These are phyloP conservation scores for Aspergillus bertholletiae DNA, from an alignment of 495 filamentous ascomycete species.

Conservation along the genomic window DNA sequence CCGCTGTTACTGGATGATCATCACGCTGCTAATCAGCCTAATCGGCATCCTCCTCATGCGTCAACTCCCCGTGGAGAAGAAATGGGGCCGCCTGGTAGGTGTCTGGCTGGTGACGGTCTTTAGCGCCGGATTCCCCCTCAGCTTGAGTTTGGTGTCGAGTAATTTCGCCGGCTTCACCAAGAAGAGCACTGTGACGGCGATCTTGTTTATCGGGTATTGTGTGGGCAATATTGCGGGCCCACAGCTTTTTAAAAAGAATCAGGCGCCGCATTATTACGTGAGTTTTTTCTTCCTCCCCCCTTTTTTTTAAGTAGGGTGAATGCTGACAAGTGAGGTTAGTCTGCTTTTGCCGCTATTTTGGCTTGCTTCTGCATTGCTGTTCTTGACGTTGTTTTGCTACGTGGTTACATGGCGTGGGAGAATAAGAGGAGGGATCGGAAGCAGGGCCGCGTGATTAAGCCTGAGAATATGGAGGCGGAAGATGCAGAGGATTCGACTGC, in stretches of 20 bases:
- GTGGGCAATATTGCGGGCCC: conserved; percentile 38
- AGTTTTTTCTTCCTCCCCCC: conserved; percentile 7
- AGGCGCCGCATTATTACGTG: conserved; percentile 33
- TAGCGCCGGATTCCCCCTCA: conserved; percentile 53
- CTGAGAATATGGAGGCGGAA: not conserved
- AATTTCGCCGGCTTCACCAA: conserved; percentile 68
- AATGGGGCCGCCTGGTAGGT: conserved; percentile 47
- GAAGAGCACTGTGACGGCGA: conserved; percentile 44
- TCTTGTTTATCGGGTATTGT: conserved; percentile 37
- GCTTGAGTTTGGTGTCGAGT: conserved; percentile 52
- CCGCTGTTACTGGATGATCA: conserved; percentile 30
- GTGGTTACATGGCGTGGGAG: conserved; percentile 1
- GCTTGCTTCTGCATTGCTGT: conserved; percentile 6
- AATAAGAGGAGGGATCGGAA: conserved; percentile 6
- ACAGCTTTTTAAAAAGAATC: conserved; percentile 29
- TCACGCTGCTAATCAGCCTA: conserved; percentile 31
- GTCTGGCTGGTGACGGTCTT: conserved; percentile 51
- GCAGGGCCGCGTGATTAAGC: conserved; percentile 7
- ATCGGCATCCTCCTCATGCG: conserved; percentile 58
- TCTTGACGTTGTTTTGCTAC: not conserved
- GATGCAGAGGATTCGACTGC: not conserved
- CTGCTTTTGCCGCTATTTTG: conserved; percentile 8
- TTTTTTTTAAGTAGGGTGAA: not conserved
- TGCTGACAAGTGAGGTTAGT: not conserved
- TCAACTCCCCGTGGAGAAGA: conserved; percentile 47